Conservation (phyloP, 805 yeast genomes). For the Debaryomyces maramus region DNA sequence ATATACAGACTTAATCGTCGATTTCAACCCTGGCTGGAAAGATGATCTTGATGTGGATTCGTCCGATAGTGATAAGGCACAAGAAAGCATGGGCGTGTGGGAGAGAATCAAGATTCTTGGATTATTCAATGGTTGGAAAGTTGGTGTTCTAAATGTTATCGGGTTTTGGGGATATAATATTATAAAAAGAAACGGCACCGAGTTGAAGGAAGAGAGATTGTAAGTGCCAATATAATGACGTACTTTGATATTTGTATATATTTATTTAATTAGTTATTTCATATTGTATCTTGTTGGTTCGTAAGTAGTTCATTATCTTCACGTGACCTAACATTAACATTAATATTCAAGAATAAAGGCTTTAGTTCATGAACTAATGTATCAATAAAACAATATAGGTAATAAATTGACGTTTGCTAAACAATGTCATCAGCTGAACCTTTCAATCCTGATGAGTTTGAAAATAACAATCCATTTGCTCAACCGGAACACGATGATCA, state of each 20-base stretch:
- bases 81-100: constrained; percentile 40
- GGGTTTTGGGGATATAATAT: constrained; percentile 82
- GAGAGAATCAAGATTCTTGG: constrained; percentile 34
- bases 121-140: constrained; percentile 87
- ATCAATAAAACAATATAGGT: no score
- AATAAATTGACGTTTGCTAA: no score
- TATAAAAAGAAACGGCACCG: constrained; percentile 49
- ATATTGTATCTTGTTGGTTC: no score
- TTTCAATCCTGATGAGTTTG: constrained; percentile 48
- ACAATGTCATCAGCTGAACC: constrained; percentile 45
- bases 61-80: constrained; percentile 9
- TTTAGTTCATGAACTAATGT: no score
- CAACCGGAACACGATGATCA: constrained; percentile 24
- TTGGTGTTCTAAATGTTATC: constrained; percentile 73
- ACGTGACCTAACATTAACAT: not conserved
- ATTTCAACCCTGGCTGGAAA: constrained; percentile 49
- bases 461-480: constrained; percentile 44
- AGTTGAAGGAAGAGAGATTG: constrained; percentile 33
- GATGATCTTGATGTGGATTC: constrained; percentile 30
- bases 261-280: no score
- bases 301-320: not conserved
- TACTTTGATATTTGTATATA: not conserved
- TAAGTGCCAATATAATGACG: constrained; percentile 8
- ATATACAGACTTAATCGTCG: constrained; percentile 55
- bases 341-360: no score